A percentile compares a stretch with the other conserved stretches of the same genome.
phyloP scores from a whole-genome alignment of 2,329 filamentous ascomycete genomes.

The Fusarium lateritium region DNA sequence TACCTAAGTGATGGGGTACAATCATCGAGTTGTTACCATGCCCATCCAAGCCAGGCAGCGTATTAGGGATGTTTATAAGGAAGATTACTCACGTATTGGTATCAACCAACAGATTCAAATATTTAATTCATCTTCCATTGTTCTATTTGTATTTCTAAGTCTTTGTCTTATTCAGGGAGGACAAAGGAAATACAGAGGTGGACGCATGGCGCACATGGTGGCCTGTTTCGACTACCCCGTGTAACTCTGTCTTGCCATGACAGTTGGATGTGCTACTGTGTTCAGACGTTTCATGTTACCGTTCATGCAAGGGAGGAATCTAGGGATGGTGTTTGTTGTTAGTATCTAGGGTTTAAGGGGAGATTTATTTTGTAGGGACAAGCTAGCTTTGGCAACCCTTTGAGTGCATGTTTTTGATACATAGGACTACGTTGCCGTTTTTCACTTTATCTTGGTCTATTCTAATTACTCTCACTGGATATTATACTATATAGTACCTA shows the following conservation, averaged over 20 bases:
- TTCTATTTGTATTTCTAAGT: not conserved
- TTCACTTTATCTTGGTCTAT: no score
- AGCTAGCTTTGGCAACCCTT: not conserved
- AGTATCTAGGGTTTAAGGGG: not conserved
- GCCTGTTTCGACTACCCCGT: constrained; percentile 4
- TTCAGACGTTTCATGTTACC: constrained; percentile 31
- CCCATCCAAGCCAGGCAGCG: not conserved
- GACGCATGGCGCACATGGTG: constrained; percentile 8
- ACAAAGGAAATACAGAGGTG: constrained; percentile 10
- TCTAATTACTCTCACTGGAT: no score
- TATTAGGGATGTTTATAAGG: not conserved
- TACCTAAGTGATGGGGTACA: not conserved
- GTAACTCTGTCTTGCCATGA: constrained; percentile 28
- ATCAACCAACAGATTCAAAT: no score
- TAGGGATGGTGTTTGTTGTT: not conserved
- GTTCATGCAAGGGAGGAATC: not conserved
- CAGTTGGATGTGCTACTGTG: constrained; percentile 25
- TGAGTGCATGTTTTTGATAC: not conserved
- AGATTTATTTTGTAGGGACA: not conserved
- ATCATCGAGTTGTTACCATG: not conserved
- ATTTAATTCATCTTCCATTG: not conserved
- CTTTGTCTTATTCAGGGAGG: not conserved
- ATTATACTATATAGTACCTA: not conserved
- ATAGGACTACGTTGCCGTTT: no score
- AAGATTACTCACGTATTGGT: not conserved